Percentiles rank a stretch among this genome's conserved stretches.
phyloP scores from a whole-genome alignment of 306 rosid genomes.

The Potentilla sterilis region DNA sequence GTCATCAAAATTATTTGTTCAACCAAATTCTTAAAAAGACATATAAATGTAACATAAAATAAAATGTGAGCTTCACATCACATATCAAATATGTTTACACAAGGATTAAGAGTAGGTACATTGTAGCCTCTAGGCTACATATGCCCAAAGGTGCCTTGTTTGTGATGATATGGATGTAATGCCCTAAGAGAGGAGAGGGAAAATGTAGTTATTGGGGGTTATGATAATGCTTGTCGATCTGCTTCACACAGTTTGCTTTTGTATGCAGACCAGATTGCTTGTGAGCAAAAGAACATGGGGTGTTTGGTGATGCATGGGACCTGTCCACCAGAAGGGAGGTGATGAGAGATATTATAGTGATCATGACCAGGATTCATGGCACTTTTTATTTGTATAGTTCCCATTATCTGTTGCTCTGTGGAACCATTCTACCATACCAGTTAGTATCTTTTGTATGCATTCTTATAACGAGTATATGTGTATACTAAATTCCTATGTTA shows the following conservation, averaged over 20 bases:
- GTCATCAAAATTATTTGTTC: neutral
- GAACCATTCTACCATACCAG: no score
- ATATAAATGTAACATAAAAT: no score
- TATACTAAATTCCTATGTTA: no score
- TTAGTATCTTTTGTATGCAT: no score
- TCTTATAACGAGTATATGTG: no score
- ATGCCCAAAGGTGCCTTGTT: neutral
- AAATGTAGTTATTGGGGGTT: neutral
- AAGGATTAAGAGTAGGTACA: neutral
- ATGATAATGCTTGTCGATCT: neutral
- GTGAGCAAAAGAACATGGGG: constrained; percentile 23
- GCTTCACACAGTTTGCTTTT: constrained; percentile 10
- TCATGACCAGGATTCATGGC: no score
- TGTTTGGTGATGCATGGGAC: constrained; percentile 26
- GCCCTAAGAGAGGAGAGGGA: neutral
- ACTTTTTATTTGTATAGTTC: neutral
- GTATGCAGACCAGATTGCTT: constrained; percentile 2
- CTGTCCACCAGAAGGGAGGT: constrained; percentile 19
- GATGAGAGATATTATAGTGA: constrained; percentile 1
- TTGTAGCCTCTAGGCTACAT: neutral
- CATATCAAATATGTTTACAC: neutral
- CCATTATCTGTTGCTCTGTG: no score
- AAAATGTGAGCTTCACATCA: neutral
- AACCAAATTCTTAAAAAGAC: neutral
- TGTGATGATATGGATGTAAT: neutral